Base-by-base conservation (phyloP, 345 rosid species). In the Brassica cretica region DNA sequence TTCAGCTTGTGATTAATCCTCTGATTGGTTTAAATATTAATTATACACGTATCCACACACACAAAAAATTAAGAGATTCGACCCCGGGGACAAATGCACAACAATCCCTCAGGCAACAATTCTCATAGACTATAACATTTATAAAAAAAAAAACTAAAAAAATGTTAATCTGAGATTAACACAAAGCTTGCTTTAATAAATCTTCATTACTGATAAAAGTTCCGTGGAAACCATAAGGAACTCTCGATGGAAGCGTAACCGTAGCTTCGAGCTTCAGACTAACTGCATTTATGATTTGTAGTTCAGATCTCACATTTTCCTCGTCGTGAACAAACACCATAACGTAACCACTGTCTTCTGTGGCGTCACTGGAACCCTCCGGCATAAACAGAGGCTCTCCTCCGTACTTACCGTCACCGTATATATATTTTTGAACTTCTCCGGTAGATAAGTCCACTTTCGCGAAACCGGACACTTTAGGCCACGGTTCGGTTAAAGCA, bases 401-500 rank as follows among this genome's bases (percentile, higher is more conserved):
- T 1, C 97, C 97, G 15, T 78, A 90, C 79, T 78, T 88, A 2
- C 72, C 66, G 2, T 86, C 82, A 1, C 97, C 95, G 5, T 92
- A 90, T 1, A 86, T 75, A 71, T 84, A 85, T 21, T 89, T 90
- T 14, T 51, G 68, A 18, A 82, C 81, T 5, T 87, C 86, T 5
- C 97, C 97, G 0, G 86, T 88, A 9, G 71, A 81, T 7, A 92
- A 83, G 53, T 90, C 93, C 9, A 88, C 95, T 78, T 90, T 92
- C 4, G 97, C 95, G 2, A 92, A 89, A 18, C 95, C 97, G 10
- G 97, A 92, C 0, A 92, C 97, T 79, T 87, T 92, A 4, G 97
- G 97, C 97, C 97, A 92, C 8, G 97, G 97, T 81, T 92, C 95
- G 0, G 97, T 85, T 0, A 90, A 79, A 8, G 97, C 97, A 11